Percentiles rank a stretch among this genome's conserved stretches.
phyloP scores from a whole-genome alignment of 192 early-diverging fungal species.

The Rhizophlyctis rosea region DNA sequence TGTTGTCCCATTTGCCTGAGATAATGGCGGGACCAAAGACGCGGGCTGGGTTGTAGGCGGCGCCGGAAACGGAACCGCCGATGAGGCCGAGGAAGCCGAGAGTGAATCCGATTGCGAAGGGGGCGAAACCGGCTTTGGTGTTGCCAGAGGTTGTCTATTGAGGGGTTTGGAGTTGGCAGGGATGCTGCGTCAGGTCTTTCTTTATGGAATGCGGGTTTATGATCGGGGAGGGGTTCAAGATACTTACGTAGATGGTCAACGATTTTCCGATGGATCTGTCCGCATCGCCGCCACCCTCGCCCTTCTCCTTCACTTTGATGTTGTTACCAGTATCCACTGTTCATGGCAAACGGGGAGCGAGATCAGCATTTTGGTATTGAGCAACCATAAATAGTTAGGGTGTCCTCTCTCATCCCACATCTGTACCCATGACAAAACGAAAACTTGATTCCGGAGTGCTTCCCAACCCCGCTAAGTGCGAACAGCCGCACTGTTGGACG shows the following conservation, averaged over 20 bases:
- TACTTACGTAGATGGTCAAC: conserved; percentile 61
- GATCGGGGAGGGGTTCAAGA: conserved; percentile 3
- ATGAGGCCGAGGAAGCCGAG: conserved; percentile 53
- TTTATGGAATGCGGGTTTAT: not conserved
- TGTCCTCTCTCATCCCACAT: too few species aligned
- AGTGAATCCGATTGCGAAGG: conserved; percentile 59
- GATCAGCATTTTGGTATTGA: too few species aligned
- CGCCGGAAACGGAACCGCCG: conserved; percentile 55
- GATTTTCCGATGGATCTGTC: conserved; percentile 39
- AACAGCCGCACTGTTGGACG: too few species aligned
- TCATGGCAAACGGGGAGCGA: too few species aligned
- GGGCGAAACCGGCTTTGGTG: conserved; percentile 65
- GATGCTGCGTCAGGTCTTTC: conserved; percentile 57
- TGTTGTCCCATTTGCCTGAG: conserved; percentile 50
- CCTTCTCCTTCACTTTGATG: conserved; percentile 35
- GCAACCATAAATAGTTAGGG: too few species aligned
- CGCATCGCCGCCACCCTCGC: conserved; percentile 19
- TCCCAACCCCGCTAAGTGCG: too few species aligned
- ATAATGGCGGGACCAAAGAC: conserved; percentile 56
- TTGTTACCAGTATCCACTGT: conserved; percentile 53
- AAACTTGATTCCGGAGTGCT: too few species aligned
- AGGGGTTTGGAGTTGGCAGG: not conserved
- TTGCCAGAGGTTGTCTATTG: conserved; percentile 57
- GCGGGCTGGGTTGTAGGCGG: conserved; percentile 61
- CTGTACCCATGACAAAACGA: too few species aligned